Conservation (phyloP, 1,284 basidiomycete species). For the Melampsora larici-populina region DNA sequence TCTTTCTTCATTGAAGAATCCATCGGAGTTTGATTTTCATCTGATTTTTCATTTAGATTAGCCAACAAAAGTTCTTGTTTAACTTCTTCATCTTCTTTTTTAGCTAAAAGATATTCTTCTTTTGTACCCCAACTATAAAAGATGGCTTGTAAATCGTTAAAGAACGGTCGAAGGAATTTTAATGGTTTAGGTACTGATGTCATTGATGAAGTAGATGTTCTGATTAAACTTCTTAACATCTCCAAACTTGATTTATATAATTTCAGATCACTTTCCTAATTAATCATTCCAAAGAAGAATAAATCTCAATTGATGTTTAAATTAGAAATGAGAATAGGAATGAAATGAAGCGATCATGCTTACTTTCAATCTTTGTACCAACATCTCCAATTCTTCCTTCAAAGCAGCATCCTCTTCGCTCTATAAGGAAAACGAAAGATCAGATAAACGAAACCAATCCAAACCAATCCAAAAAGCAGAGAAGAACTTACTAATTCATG, state of each 20-base stretch:
- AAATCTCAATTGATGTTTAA: background rate
- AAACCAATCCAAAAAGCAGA: background rate
- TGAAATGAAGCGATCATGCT: conserved; percentile 44
- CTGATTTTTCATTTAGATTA: conserved; percentile 24
- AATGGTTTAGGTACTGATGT: conserved; percentile 99
- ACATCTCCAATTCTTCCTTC: conserved; percentile 94
- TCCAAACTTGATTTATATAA: conserved; percentile 90
- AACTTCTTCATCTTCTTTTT: conserved; percentile 60
- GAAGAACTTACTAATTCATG: conserved; percentile 27
- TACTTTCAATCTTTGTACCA: conserved; percentile 88
- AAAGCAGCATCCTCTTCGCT: conserved; percentile 88
- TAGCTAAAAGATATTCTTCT: conserved; percentile 28
- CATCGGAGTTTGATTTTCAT: background rate
- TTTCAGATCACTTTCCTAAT: conserved; percentile 76
- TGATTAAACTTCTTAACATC: conserved; percentile 85
- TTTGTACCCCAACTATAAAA: conserved; percentile 45
- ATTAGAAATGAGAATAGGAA: background rate
- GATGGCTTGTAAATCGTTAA: conserved; percentile 67
- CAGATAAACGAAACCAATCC: background rate
- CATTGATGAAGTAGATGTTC: conserved; percentile 98
- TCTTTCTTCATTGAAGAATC: background rate
- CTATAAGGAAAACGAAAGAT: conserved; percentile 40
- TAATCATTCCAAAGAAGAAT: conserved; percentile 3
- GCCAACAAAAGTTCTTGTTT: conserved; percentile 69
- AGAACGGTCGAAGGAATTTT: conserved; percentile 95